These are phyloP conservation scores for Populus simonii DNA, from an alignment of 345 rosid genomes.

Conservation along the genomic window DNA sequence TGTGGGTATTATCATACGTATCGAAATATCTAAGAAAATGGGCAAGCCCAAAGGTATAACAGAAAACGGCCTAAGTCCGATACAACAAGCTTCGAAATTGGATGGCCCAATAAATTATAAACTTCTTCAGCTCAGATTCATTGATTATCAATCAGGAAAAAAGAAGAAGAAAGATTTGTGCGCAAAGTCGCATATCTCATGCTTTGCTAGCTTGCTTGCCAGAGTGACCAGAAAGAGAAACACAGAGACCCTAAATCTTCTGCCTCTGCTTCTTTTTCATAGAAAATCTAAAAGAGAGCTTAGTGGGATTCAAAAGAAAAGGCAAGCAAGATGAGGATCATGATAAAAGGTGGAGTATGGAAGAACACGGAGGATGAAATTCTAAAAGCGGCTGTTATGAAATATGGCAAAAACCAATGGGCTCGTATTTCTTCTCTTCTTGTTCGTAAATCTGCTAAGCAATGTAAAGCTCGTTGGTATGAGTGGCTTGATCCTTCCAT, in stretches of 20 bases:
- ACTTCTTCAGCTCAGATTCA: neutral
- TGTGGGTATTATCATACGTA: no score
- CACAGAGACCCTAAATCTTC: neutral
- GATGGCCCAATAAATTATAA: neutral
- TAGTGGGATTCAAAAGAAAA: neutral
- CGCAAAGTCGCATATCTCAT: neutral
- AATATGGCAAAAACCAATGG: conserved; percentile 99
- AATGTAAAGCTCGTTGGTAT: conserved; percentile 99
- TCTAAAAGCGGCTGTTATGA: conserved; percentile 97
- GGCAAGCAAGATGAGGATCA: conserved; percentile 82
- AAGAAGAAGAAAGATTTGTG: neutral
- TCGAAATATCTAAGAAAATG: neutral
- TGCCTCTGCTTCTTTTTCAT: neutral
- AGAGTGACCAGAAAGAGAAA: neutral
- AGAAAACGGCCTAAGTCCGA: neutral
- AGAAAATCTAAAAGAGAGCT: neutral
- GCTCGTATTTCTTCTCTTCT: conserved; percentile 94
- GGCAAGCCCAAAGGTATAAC: neutral
- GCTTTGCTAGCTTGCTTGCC: neutral
- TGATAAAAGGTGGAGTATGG: conserved; percentile 99
- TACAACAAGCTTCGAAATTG: neutral
- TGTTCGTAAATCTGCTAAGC: conserved; percentile 98
- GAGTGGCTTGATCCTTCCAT: conserved; percentile 99
- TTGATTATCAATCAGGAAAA: neutral
- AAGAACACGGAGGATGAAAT: conserved; percentile 99